phyloP scores from a whole-genome alignment of 2,329 filamentous ascomycete genomes.

The Xylaria polymorpha region DNA sequence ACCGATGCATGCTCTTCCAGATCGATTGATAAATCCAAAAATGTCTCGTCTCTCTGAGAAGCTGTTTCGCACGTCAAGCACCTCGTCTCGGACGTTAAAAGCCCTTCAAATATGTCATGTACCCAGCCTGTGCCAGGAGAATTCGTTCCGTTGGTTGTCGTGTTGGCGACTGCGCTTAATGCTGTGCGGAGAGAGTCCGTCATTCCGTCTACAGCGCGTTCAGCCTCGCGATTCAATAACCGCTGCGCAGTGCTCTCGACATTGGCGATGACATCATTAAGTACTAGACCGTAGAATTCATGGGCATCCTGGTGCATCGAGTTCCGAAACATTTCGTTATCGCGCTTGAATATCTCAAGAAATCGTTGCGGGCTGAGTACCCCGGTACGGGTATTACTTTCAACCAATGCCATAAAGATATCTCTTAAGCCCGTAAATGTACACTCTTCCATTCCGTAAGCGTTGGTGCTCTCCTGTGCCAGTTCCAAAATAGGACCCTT shows the following conservation, averaged over 20 bases:
- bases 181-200: conserved; percentile 63
- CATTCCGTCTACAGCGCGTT: conserved; percentile 57
- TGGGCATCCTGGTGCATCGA: conserved; percentile 99
- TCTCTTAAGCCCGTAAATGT: conserved; percentile 96
- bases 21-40: conserved; percentile 95
- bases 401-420: conserved; percentile 91
- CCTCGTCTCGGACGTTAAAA: conserved; percentile 93
- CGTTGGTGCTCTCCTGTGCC: conserved; percentile 79
- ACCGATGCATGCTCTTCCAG: conserved; percentile 95
- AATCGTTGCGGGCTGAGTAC: conserved; percentile 94
- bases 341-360: conserved; percentile 89
- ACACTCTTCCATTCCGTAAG: conserved; percentile 93
- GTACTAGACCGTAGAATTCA: conserved; percentile 91
- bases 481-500: conserved; percentile 89
- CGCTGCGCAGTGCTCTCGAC: conserved; percentile 87
- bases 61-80: conserved; percentile 96
- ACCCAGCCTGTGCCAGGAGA: conserved; percentile 85
- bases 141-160: conserved; percentile 56
- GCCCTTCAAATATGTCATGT: conserved; percentile 95
- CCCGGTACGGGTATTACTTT: conserved; percentile 83
- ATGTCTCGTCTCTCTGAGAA: conserved; percentile 94
- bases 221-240: conserved; percentile 62
- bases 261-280: conserved; percentile 96
- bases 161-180: conserved; percentile 54
- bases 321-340: conserved; percentile 97